Evolutionary conservation across 345 rosid genomes (phyloP), one percentile per base, ranked within the genome.

Genomic region (Reutealis trisperma): DNA sequence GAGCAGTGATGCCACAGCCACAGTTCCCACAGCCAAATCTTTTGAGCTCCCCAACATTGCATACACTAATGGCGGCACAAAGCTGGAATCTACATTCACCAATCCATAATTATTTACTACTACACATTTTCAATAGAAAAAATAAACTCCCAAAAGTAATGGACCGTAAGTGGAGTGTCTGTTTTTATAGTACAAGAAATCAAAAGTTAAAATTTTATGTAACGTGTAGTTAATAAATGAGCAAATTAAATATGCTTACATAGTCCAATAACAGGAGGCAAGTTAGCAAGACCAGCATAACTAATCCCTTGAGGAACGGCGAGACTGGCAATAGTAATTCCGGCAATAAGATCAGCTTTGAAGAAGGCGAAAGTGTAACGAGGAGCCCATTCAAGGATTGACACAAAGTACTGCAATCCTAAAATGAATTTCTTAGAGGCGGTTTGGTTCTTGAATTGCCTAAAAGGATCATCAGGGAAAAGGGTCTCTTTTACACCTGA

Each of bases 261-360:
- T 34, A 87, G 74, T 68, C 92, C 92, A 71, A 82, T 63, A 60
- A 81, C 75, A 30, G 92, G 88, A 49, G 81, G 82, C 72, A 88
- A 76, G 57, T 74, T 80, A 8, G 92, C 92, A 45, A 88, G 87
- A 62, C 73, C 79, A 0, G 92, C 84, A 32, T 88, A 86, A 21
- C 85, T 85, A 18, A 88, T 88, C 37, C 86, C 92, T 79, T 88
- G 92, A 77, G 92, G 92, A 69, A 88, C 84, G 49, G 88, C 87
- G 14, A 88, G 75, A 79, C 92, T 87, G 24, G 90, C 90, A 74
- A 85, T 89, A 76, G 90, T 89, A 64, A 89, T 81, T 27, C 90
- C 90, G 5, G 90, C 80, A 0, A 87, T 74, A 45, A 85, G 63
- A 77, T 88, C 90, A 25, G 87, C 84, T 67, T 52, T 77, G 64